phyloP scores from a whole-genome alignment of 176 grass and related monocot genomes.

The Rhynchospora tenuis region DNA sequence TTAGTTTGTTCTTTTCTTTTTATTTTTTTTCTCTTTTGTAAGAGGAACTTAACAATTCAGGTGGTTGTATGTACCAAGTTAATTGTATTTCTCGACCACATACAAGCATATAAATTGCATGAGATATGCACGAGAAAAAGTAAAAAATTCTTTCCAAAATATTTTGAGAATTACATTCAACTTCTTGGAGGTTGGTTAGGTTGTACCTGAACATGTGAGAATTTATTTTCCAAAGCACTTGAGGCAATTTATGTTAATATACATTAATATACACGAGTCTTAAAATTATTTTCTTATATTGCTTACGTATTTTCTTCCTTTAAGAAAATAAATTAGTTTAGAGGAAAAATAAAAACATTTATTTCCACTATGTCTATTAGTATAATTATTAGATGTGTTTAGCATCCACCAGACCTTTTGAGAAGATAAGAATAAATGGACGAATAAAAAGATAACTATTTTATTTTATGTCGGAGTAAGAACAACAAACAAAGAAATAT shows the following conservation, averaged over 20 bases:
- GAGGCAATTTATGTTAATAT: not conserved
- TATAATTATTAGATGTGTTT: not conserved
- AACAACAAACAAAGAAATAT: no score
- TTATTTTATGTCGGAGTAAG: no score
- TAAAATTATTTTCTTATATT: not conserved
- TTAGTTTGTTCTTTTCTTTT: slow-evolving; percentile 1
- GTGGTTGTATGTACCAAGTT: not conserved
- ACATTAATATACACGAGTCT: not conserved
- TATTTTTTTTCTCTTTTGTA: not conserved
- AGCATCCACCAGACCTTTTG: not conserved
- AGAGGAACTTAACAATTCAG: not conserved
- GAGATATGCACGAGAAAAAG: not conserved
- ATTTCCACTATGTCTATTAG: not conserved
- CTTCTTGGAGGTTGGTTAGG: not conserved
- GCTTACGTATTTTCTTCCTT: not conserved
- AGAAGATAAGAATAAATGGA: not conserved
- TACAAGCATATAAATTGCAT: no score
- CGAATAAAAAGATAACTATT: not conserved
- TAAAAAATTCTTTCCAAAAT: not conserved
- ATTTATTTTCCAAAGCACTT: no score
- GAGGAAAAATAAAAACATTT: not conserved
- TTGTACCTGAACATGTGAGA: no score
- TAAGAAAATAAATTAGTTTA: not conserved
- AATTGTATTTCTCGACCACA: not conserved
- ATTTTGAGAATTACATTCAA: not conserved